Conservation (phyloP, 352 stramenopile genomes). For the Phytophthora cactorum region DNA sequence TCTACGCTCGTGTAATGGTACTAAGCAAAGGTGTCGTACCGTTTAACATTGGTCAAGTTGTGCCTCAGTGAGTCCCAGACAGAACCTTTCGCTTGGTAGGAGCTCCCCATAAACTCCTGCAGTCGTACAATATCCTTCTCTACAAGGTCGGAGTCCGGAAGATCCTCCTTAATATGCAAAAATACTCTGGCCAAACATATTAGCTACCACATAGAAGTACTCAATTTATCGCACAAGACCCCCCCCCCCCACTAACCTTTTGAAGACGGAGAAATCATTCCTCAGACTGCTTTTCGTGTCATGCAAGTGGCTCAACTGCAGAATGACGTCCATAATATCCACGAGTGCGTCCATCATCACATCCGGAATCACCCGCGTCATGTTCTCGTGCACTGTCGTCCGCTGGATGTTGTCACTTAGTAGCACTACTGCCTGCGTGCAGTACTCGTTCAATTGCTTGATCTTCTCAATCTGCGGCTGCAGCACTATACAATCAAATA, state of each 20-base stretch:
- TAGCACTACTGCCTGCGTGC: constrained; percentile 58
- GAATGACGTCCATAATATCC: constrained; percentile 61
- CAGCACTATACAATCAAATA: constrained; percentile 45
- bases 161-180: constrained; percentile 45
- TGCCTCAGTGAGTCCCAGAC: constrained; percentile 67
- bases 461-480: constrained; percentile 68
- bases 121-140: constrained; percentile 64
- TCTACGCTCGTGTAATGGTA: too few species aligned
- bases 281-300: constrained; percentile 72
- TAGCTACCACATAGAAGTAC: not conserved
- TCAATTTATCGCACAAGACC: too few species aligned
- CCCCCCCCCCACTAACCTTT: constrained; percentile 41
- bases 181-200: constrained; percentile 49
- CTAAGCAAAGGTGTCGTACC: constrained; percentile 28
- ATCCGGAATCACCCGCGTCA: constrained; percentile 65
- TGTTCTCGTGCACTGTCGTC: constrained; percentile 70
- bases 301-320: constrained; percentile 72
- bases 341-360: constrained; percentile 67
- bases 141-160: constrained; percentile 46
- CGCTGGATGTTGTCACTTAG: constrained; percentile 78
- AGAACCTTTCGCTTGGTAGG: constrained; percentile 57
- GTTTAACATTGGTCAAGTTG: constrained; percentile 75
- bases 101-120: constrained; percentile 70
- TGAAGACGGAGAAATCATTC: constrained; percentile 82
- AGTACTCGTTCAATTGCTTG: constrained; percentile 62